These are phyloP conservation scores for Kandelia obovata DNA, from an alignment of 345 rosid genomes.

Conservation along the genomic window DNA sequence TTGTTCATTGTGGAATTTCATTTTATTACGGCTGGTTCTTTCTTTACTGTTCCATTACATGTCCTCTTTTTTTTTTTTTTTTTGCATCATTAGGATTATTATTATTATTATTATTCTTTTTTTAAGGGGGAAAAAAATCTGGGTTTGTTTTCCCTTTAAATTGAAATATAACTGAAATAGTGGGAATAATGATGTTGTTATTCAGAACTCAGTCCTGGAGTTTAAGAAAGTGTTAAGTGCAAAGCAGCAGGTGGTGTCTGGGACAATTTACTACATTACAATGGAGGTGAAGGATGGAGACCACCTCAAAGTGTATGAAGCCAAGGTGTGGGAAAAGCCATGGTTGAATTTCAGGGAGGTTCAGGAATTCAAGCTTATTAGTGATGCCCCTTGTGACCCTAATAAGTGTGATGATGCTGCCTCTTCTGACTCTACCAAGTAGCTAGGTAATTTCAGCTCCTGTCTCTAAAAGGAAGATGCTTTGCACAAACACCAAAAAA, in stretches of 20 bases:
- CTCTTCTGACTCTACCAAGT: slow-evolving; percentile 6
- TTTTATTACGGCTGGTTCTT: too few species aligned
- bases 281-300: slow-evolving; percentile 71
- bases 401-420: too few species aligned
- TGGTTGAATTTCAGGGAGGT: slow-evolving; percentile 81
- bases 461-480: background rate
- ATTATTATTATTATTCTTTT: background rate
- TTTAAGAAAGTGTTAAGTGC: slow-evolving; percentile 53
- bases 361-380: slow-evolving; percentile 62
- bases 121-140: background rate
- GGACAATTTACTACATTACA: slow-evolving; percentile 62
- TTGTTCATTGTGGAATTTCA: too few species aligned
- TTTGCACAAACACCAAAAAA: background rate
- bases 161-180: too few species aligned
- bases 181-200: too few species aligned
- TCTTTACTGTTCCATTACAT: too few species aligned
- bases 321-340: slow-evolving; percentile 85
- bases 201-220: slow-evolving; percentile 57
- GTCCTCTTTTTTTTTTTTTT: background rate
- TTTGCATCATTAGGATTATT: background rate
- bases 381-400: slow-evolving; percentile 31
- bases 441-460: slow-evolving; percentile 18
- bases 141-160: background rate
- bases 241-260: slow-evolving; percentile 80
- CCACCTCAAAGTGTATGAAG: slow-evolving; percentile 61